Evolutionary conservation across 106 monocot genomes (phyloP), one percentile per base, ranked within the genome.

Genomic region (Dioscorea alata): DNA sequence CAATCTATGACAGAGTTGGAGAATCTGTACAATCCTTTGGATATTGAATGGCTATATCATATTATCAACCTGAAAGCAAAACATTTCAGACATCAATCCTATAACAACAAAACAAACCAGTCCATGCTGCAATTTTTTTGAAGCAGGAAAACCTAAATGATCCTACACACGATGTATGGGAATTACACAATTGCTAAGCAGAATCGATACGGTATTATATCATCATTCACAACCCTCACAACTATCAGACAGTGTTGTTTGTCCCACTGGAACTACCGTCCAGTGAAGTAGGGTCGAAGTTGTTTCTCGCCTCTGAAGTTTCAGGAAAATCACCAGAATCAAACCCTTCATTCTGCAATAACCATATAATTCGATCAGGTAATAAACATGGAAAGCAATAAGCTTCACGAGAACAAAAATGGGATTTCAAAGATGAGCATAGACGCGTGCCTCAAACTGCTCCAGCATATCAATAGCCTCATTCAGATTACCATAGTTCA

Each of bases 381-480:
- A 42, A 42, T 42, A 2, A 42, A 42, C 5, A 6, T 10, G 42
- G 5, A 6, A 42, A 42, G 42, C 42, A 42, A 42, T 42, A 42
- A 6, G 42, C 6, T 42, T 42, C 42, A 42, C 10, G 13, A 54
- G 19, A 54, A 16, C 54, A 54, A 50, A 13, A 16, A 66, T 28
- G 28, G 28, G 28, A 28, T 28, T 28, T 28, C 3, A 28, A 28
- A 28, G 1, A 1, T 3, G 28, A 28, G 28, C 2, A 3, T 28
- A 12, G 19, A 67, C 13, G 13, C 18, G 31, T 69, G 57, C 73
- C 73, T 73, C 73, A 53, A 73, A 54, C 20, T 73, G 63, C 33
- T 73, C 33, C 19, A 73, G 73, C 50, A 64, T 33, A 54, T 73
- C 33, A 33, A 73, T 35, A 16, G 73, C 54, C 51, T 63, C 54